Base-by-base conservation (phyloP, 169 alveolate genomes). In the Eimeria praecox region DNA sequence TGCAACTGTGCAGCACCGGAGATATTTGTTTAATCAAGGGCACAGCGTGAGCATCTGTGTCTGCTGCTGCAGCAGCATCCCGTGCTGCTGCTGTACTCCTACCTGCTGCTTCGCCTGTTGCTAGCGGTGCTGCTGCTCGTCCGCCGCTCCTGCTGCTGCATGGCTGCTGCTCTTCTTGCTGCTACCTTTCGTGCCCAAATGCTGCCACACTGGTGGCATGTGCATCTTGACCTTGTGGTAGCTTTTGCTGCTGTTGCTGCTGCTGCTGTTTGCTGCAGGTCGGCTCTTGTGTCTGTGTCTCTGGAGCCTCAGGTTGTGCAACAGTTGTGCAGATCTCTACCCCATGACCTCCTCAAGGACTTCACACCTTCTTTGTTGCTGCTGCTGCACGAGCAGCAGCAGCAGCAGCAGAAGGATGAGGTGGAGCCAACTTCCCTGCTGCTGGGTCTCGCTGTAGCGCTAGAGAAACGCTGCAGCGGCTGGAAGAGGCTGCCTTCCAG, bases 321-420 rank as follows among this genome's bases (percentile, higher is more conserved):
- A 82, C 93, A 86, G 93, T 49, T 86, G 62, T 86, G 93, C 80
- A 46, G 52, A 30, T 86, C 93, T 40, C 49, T 86, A 38, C 93
- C 93, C 35, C 93, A 59, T 35, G 93, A 86, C 42, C 80, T 86
- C 46, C 80, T 86, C 42, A 59, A 38, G 44, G 93, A 86, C 44
- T 38, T 86, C 30, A 59, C 93, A 16, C 83, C 93, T 2, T 59
- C 93, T 22, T n/a, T 86, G 93, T 64, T 86, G 93, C 64, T 86
- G 77, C 93, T 86, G 82, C 93, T 86, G 93, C 93, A 86, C 80
- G 93, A 54, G 77, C 80, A 62, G 62, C 93, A 86, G 82, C 93
- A 62, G 64, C 77, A 86, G 62, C 93, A 38, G 64, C 82, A 86
- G 93, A 1, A 86, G 27, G 66, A 62, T 20, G 82, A 54, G 44